A percentile compares a stretch with the other conserved stretches of the same genome.
These are phyloP conservation scores for Tulasnella sp. DNA, from an alignment of 768 basidiomycete genomes.

Conservation along the genomic window DNA sequence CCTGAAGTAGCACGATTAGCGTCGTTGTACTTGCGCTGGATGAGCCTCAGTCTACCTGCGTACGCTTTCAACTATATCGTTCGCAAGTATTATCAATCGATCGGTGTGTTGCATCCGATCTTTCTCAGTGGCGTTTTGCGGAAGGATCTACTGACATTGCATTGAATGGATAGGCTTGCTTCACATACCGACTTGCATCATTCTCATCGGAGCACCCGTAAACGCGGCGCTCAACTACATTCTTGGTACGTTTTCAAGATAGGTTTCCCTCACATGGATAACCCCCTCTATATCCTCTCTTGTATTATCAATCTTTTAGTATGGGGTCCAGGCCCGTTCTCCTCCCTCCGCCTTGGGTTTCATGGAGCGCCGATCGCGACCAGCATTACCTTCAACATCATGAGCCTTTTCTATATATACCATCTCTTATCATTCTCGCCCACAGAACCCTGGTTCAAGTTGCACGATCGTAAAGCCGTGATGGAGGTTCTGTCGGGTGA, in stretches of 20 bases:
- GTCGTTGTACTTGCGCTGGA: conserved; percentile 60
- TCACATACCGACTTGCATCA: conserved; percentile 71
- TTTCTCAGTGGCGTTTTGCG: not conserved
- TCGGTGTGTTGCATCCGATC: conserved; percentile 3
- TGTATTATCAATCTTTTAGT: not conserved
- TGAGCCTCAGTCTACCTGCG: conserved; percentile 70
- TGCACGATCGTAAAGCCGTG: conserved; percentile 22
- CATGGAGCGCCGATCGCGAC: conserved; percentile 88
- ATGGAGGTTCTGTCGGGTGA: conserved; percentile 47
- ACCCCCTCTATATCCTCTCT: no score
- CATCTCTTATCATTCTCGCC: conserved; percentile 55
- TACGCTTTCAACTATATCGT: conserved; percentile 48
- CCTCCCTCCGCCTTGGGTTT: conserved; percentile 67
- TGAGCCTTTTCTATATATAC: conserved; percentile 45
- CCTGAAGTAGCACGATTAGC: conserved; percentile 74
- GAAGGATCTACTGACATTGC: not conserved
- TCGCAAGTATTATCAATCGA: conserved; percentile 25
- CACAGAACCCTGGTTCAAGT: conserved; percentile 69
- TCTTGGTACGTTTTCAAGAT: conserved; percentile 49
- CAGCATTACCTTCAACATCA: conserved; percentile 76
- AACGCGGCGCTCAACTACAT: conserved; percentile 76
- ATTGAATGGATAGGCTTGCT: conserved; percentile 47
- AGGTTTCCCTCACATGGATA: no score
- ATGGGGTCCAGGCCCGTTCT: conserved; percentile 17
- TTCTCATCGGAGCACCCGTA: conserved; percentile 70